Evolutionary conservation across 208 protist species (phyloP), one percentile per base, ranked within the genome.

Genomic region (Herpetomonas samuelpessoai): DNA sequence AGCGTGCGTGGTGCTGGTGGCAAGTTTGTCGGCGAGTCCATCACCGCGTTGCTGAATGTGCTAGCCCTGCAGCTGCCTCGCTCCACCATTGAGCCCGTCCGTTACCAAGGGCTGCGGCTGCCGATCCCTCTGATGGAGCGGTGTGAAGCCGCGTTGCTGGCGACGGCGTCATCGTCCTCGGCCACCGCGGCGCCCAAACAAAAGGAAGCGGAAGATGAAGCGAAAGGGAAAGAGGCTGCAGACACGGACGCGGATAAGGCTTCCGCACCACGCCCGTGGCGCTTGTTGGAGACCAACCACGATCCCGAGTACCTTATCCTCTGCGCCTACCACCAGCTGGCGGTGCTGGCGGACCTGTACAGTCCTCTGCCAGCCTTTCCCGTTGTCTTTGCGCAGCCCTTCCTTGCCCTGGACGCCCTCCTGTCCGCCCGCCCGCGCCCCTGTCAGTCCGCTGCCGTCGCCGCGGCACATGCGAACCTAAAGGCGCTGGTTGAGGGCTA

Each of bases 51-150:
- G 9, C 68, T 89, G 9, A 94, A 94, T 52, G 58, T 94, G 52
- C 53, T 94, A 21, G 71, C 85, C 27, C 57, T 94, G 55, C 84
- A 90, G 61, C 58, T 94, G 16, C 84, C 88, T 0, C 75, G 70
- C 16, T 19, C 24, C 14, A 60, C 58, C n/a, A 48, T 82, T 46
- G 80, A 91, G 68, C 81, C 81, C 0, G 73, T 71, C 24, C 73
- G 71, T 16, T 77, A 81, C 46, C 88, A 92, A 38, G 81, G 76
- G 4, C 14, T 86, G 22, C 52, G 52, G 38, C 67, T 92, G 56
- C 73, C 79, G 9, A 77, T 91, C 55, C 83, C 88, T 1, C 38
- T 94, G 10, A 22, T 91, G 14, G 74, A 82, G 26, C 76, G 84
- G 35, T 46, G 57, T 2, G 84, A 85, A 0, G 52, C 25, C 6